Conservation (phyloP, 176 grass and related monocot species). For the Juncus inflexus region DNA sequence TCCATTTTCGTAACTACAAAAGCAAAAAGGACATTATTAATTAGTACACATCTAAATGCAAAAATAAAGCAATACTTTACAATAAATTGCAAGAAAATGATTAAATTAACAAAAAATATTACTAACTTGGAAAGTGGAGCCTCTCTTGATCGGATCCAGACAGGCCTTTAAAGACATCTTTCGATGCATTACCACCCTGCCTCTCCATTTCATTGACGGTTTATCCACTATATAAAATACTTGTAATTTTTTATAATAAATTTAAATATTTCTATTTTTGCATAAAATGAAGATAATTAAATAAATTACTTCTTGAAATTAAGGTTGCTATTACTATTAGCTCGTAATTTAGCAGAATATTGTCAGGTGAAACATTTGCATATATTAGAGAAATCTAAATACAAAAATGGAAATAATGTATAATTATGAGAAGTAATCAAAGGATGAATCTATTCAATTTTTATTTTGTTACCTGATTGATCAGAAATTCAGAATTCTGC, state of each 20-base stretch:
- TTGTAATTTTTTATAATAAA: slow-evolving; percentile 32
- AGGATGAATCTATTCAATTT: background rate
- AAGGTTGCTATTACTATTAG: slow-evolving; percentile 82
- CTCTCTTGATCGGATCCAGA: slow-evolving; percentile 54
- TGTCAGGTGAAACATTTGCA: slow-evolving; percentile 85
- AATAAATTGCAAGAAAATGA: background rate
- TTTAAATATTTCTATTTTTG: background rate
- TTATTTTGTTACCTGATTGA: slow-evolving; percentile 50
- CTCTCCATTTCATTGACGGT: slow-evolving; percentile 65
- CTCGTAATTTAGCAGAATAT: slow-evolving; percentile 89
- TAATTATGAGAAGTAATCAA: background rate
- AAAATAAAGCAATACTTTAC: too few relatives aligned
- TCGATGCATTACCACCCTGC: slow-evolving; percentile 69
- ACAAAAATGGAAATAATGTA: slow-evolving; percentile 23
- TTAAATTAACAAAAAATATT: slow-evolving; percentile 6
- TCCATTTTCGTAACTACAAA: too few relatives aligned
- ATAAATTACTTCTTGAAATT: slow-evolving; percentile 71
- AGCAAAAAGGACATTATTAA: too few relatives aligned
- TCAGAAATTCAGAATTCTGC: slow-evolving; percentile 67
- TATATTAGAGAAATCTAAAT: slow-evolving; percentile 88
- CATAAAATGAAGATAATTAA: background rate
- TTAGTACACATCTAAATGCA: too few relatives aligned
- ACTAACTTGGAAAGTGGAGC: slow-evolving; percentile 55
- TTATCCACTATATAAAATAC: slow-evolving; percentile 96
- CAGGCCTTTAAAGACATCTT: slow-evolving; percentile 84